A percentile compares a stretch with the other conserved stretches of the same genome.
Evolutionary conservation across 1,139 yeast genomes (phyloP).

Genomic region (Debaryomycetaceae sp.): DNA sequence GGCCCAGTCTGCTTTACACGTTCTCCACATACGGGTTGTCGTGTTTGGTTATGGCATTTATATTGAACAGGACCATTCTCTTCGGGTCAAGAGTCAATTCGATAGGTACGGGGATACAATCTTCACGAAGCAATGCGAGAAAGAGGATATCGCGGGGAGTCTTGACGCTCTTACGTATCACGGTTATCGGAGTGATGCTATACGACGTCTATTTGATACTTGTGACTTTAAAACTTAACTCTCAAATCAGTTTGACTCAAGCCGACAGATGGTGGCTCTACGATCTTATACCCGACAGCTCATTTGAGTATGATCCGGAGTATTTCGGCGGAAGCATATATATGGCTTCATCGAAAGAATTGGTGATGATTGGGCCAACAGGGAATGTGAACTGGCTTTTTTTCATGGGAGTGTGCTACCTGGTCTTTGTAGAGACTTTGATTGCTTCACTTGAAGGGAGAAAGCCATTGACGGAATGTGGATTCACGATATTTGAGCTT

Average conservation of each 20-base stretch:
- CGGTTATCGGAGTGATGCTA: slow-evolving; percentile 32
- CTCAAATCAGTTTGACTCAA: slow-evolving; percentile 15
- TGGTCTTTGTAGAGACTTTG: slow-evolving; percentile 70
- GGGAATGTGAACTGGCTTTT: slow-evolving; percentile 62
- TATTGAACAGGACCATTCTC: slow-evolving; percentile 61
- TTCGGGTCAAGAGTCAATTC: slow-evolving; percentile 57
- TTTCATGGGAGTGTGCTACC: slow-evolving; percentile 57
- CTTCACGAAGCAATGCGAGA: neutral
- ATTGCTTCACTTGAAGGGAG: slow-evolving; percentile 57
- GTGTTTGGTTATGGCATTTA: slow-evolving; percentile 60
- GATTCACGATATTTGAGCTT: slow-evolving; percentile 69
- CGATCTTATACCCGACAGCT: slow-evolving; percentile 15
- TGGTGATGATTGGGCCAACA: slow-evolving; percentile 47
- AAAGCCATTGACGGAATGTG: slow-evolving; percentile 62
- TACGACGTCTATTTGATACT: slow-evolving; percentile 33
- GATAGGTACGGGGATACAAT: neutral
- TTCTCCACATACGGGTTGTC: slow-evolving; percentile 35
- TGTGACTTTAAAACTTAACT: slow-evolving; percentile 30
- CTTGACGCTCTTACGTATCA: slow-evolving; percentile 30
- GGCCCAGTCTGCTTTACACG: slow-evolving; percentile 12
- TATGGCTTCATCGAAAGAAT: slow-evolving; percentile 31
- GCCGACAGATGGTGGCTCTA: slow-evolving; percentile 19
- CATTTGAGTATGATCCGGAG: slow-evolving; percentile 35
- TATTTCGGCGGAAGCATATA: slow-evolving; percentile 22
- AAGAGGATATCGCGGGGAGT: slow-evolving; percentile 1